Conservation (phyloP, 2,329 filamentous ascomycete species). For the Cladosporium sp. region DNA sequence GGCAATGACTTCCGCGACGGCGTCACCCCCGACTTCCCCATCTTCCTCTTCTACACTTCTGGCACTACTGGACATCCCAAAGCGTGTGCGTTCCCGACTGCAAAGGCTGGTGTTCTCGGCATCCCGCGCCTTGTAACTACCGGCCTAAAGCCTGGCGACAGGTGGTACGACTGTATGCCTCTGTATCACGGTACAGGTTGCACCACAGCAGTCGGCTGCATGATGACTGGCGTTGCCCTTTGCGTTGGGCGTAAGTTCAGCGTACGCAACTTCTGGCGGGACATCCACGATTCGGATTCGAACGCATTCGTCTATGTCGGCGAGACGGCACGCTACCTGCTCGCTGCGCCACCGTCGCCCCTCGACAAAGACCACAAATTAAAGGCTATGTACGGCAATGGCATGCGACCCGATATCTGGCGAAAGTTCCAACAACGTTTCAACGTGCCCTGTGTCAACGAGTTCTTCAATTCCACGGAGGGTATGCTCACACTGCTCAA, state of each 20-base stretch:
- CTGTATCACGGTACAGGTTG: constrained; percentile 73
- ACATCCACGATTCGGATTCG: constrained; percentile 62
- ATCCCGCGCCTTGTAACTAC: constrained; percentile 34
- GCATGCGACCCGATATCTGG: constrained; percentile 67
- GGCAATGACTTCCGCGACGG: constrained; percentile 52
- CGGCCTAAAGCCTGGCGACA: constrained; percentile 45
- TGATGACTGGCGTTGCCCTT: constrained; percentile 54
- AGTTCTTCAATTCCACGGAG: constrained; percentile 78
- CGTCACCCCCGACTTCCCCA: constrained; percentile 52
- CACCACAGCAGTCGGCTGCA: constrained; percentile 53
- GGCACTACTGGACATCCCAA: constrained; percentile 75
- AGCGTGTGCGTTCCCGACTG: constrained; percentile 58
- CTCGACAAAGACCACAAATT: constrained; percentile 58
- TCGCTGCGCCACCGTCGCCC: constrained; percentile 62
- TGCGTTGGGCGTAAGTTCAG: constrained; percentile 66
- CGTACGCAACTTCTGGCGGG: constrained; percentile 65
- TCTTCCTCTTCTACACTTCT: constrained; percentile 68
- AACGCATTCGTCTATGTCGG: constrained; percentile 75
- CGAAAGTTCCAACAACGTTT: constrained; percentile 60
- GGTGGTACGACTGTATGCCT: constrained; percentile 74
- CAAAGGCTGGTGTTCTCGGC: constrained; percentile 40
- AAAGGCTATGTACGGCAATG: constrained; percentile 61
- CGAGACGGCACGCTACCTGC: constrained; percentile 69
- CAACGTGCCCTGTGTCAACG: constrained; percentile 57
- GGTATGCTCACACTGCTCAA: constrained; percentile 58